phyloP scores from a whole-genome alignment of 352 stramenopile genomes.

The Phytophthora cryptogea region DNA sequence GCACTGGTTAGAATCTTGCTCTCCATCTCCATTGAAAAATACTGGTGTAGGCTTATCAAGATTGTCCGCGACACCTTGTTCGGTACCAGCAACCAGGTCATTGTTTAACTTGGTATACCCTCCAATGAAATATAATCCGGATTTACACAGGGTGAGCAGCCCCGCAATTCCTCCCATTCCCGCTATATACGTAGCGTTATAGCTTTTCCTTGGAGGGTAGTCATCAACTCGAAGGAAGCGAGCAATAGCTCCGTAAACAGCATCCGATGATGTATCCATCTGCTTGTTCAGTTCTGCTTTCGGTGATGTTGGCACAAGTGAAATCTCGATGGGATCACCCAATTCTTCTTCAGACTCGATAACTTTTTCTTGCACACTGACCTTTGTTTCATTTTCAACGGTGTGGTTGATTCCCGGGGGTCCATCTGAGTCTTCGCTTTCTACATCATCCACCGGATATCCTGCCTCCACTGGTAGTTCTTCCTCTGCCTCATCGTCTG shows the following conservation, averaged over 20 bases:
- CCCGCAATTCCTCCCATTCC: constrained; percentile 65
- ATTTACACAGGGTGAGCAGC: constrained; percentile 57
- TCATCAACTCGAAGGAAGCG: constrained; percentile 70
- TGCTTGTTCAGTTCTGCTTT: constrained; percentile 22
- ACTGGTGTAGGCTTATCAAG: not conserved
- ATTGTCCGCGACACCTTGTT: not conserved
- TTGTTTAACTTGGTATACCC: constrained; percentile 62
- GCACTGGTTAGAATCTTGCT: constrained; percentile 2
- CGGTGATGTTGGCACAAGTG: constrained; percentile 20
- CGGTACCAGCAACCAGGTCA: constrained; percentile 4
- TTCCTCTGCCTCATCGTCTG: constrained; percentile 28
- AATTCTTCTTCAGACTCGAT: constrained; percentile 7
- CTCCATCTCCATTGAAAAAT: not conserved
- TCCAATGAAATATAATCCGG: constrained; percentile 71
- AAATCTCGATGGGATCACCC: not conserved
- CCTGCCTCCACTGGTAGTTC: constrained; percentile 13
- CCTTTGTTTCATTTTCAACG: not conserved
- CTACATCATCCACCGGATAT: constrained; percentile 10
- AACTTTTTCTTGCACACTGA: not conserved
- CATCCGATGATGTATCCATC: constrained; percentile 58
- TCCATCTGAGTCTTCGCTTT: constrained; percentile 49
- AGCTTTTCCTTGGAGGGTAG: constrained; percentile 61
- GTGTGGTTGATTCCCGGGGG: constrained; percentile 2
- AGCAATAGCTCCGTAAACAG: constrained; percentile 58
- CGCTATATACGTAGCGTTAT: constrained; percentile 58